phyloP scores from a whole-genome alignment of 345 rosid species.

The Linum trigynum region DNA sequence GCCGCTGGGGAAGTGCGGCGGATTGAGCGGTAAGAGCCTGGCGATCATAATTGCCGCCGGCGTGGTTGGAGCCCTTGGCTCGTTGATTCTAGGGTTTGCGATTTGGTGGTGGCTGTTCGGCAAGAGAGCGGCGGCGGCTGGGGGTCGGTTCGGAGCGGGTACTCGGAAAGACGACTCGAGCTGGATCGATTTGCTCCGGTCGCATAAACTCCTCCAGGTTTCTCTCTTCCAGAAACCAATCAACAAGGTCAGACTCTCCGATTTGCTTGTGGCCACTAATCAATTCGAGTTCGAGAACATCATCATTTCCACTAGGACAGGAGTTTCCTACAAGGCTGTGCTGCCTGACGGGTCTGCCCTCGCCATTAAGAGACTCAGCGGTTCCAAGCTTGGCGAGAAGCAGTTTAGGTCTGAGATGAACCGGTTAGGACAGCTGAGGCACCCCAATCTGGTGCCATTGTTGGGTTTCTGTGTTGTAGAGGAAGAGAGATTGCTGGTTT shows the following conservation, averaged over 20 bases:
- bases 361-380: conserved; percentile 43
- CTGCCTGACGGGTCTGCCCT: conserved; percentile 50
- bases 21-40: conserved; percentile 34
- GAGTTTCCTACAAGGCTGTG: conserved; percentile 42
- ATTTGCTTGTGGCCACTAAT: conserved; percentile 40
- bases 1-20: conserved; percentile 41
- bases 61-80: conserved; percentile 34
- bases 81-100: conserved; percentile 30
- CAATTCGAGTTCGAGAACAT: conserved; percentile 28
- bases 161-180: conserved; percentile 31
- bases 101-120: conserved; percentile 38
- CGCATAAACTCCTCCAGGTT: conserved; percentile 51
- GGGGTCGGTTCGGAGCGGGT: conserved; percentile 28
- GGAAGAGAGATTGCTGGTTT: conserved; percentile 44
- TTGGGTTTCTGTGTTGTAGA: conserved; percentile 48
- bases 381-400: conserved; percentile 38
- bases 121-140: conserved; percentile 20
- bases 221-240: conserved; percentile 52
- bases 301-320: conserved; percentile 35
- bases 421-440: conserved; percentile 41
- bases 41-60: conserved; percentile 39
- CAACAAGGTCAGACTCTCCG: conserved; percentile 40
- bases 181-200: conserved; percentile 41
- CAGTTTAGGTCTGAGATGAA: conserved; percentile 50
- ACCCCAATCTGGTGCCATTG: conserved; percentile 59